Conservation (phyloP, 345 rosid genomes). For the Mangifera indica region DNA sequence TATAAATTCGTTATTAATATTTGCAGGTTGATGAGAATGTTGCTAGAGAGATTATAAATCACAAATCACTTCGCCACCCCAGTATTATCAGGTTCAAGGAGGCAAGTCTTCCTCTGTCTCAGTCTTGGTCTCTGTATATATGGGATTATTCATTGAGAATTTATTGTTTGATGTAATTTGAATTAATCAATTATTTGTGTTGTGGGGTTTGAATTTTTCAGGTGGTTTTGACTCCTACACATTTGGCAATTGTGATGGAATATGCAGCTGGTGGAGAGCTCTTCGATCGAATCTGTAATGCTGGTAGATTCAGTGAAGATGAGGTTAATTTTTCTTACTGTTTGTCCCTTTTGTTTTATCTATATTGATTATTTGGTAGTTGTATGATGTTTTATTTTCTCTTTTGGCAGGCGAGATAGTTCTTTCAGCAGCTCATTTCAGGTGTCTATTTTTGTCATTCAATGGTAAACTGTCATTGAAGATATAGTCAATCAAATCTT, state of each 20-base stretch:
- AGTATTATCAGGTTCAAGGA: conserved; percentile 75
- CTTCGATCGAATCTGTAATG: conserved; percentile 79
- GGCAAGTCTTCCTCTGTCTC: conserved; percentile 31
- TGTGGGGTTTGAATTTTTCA: conserved; percentile 24
- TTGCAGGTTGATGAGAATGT: conserved; percentile 91
- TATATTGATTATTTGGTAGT: not conserved
- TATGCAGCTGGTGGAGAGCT: conserved; percentile 95
- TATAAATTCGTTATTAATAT: not conserved
- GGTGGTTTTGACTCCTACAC: conserved; percentile 85
- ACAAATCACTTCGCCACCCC: conserved; percentile 20
- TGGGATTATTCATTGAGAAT: conserved; percentile 23
- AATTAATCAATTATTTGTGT: not conserved
- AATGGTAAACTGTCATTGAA: conserved; percentile 43
- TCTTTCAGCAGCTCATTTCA: conserved; percentile 88
- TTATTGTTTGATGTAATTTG: not conserved
- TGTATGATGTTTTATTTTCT: conserved; percentile 1
- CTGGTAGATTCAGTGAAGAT: conserved; percentile 93
- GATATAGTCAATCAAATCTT: not conserved
- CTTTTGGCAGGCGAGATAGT: conserved; percentile 71
- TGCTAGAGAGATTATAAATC: conserved; percentile 28
- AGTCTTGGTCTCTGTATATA: conserved; percentile 6
- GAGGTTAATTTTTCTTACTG: conserved; percentile 45
- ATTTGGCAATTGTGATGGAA: conserved; percentile 89
- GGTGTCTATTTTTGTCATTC: conserved; percentile 80
- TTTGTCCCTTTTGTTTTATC: conserved; percentile 3